These are phyloP conservation scores for Nakazawaea wyomingensis DNA, from an alignment of 805 yeast species.

Conservation along the genomic window DNA sequence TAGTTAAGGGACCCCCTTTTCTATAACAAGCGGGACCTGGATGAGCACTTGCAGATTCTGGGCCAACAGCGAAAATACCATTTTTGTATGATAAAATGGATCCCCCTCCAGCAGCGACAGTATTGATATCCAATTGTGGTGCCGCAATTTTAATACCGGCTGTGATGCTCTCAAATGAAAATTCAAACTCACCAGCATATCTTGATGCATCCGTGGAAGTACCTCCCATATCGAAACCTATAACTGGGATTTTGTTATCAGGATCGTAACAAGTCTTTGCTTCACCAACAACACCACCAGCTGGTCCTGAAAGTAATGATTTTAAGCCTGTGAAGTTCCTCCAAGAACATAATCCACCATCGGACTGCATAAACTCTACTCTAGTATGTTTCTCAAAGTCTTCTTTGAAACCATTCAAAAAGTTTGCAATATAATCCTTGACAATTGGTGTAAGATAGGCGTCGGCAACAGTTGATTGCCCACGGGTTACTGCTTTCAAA, in stretches of 20 bases:
- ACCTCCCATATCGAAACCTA: conserved; percentile 35
- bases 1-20: conserved; percentile 29
- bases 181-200: conserved; percentile 30
- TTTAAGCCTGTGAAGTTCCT: conserved; percentile 46
- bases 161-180: conserved; percentile 20
- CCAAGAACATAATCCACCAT: conserved; percentile 52
- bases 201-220: conserved; percentile 50
- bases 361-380: conserved; percentile 52
- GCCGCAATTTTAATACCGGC: conserved; percentile 25
- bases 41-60: conserved; percentile 29
- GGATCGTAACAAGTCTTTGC: conserved; percentile 45
- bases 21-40: conserved; percentile 32
- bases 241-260: conserved; percentile 19
- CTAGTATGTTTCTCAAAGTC: conserved; percentile 23
- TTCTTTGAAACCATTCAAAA: conserved; percentile 23
- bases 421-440: conserved; percentile 28
- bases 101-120: conserved; percentile 20
- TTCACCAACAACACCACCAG: conserved; percentile 57
- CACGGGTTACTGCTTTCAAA: conserved; percentile 28
- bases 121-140: conserved; percentile 22
- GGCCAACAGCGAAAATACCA: conserved; percentile 26
- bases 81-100: conserved; percentile 15
- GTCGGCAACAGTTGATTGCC: conserved; percentile 31
- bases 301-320: conserved; percentile 53
- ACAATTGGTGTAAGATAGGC: conserved; percentile 34